Base-by-base conservation (phyloP, 306 rosid genomes). In the Castanea mollissima region DNA sequence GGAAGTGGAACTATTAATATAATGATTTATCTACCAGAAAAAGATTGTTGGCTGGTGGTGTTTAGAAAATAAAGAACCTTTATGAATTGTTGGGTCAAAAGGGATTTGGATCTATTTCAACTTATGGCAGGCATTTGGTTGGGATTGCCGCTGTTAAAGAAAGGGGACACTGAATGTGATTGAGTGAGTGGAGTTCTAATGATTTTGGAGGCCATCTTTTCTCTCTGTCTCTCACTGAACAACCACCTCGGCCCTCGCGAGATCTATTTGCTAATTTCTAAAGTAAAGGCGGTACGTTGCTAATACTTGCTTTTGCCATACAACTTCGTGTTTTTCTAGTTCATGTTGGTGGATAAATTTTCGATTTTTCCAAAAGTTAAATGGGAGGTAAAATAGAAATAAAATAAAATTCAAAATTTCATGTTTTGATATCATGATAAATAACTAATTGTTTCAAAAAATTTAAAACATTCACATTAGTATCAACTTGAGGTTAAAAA, bases 141-240 rank as follows among this genome's bases (percentile, higher is more conserved):
- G 85, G 67, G 81, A 74, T 84, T 73, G 80, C 77, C 76, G 77
- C 85, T 83, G 65, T 59, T 41, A 74, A 81, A 74, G 62, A 78
- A 83, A 80, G 74, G 73, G 85, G 78, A 90, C 92, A 85, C 89
- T 79, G 90, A 88, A 88, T 88, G 85, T 79, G 82, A 84, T 84
- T 82, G 85, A 88, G 92, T 85, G 92, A 58, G 64, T 58, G 90
- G 72, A 68, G 76, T 85, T 83, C 78, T 86, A 88, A 86, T 90
- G 85, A 90, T 86, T 86, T 54, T 14, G 64, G 27, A 49, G 15
- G 54, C 16, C 16, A 49, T 12, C 5, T 49, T 49, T 49, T 23
- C 65, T 59, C 65, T 59, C 32, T 59, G 15, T 59, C 34, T 49
- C 16, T 10, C 54, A 49, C 54, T 49, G 16, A 10, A 49, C 54